Evolutionary conservation across 164 flowering plant species (phyloP).

Genomic region (Houttuynia cordata): DNA sequence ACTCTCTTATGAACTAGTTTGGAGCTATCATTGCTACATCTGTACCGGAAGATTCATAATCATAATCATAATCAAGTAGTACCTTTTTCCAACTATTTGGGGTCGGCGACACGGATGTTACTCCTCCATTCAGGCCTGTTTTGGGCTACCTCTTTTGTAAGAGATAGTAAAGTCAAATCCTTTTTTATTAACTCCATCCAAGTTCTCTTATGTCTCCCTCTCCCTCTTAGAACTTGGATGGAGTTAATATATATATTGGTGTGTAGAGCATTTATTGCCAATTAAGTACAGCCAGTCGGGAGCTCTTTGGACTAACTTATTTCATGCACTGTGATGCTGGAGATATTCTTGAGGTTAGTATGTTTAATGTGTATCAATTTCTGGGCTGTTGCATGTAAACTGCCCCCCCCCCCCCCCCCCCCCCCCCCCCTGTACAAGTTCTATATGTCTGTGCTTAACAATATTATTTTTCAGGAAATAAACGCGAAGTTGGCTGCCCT

Average conservation of each 20-base stretch:
- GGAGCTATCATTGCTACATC: constrained; percentile 58
- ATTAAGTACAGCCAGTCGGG: constrained; percentile 52
- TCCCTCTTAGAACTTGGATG: no score
- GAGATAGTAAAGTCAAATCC: no score
- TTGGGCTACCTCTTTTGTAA: no score
- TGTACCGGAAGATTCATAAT: constrained; percentile 54
- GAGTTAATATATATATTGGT: constrained; percentile 61
- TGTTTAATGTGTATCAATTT: not conserved
- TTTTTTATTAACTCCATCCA: no score
- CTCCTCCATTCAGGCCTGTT: no score
- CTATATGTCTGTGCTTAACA: constrained; percentile 5
- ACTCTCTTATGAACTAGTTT: constrained; percentile 73
- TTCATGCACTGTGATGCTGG: constrained; percentile 14
- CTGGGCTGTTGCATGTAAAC: not conserved
- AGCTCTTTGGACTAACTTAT: constrained; percentile 32
- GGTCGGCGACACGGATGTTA: no score
- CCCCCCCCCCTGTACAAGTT: not conserved
- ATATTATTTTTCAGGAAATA: constrained; percentile 24
- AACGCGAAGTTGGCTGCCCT: constrained; percentile 61
- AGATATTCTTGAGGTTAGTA: constrained; percentile 42
- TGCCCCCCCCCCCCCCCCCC: no score
- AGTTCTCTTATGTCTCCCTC: no score
- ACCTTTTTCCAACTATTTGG: no score
- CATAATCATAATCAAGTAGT: no score
- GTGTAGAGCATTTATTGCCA: constrained; percentile 80